These are phyloP conservation scores for Cymbopogon citratus DNA, from an alignment of 176 grass and related monocot species.

Conservation along the genomic window DNA sequence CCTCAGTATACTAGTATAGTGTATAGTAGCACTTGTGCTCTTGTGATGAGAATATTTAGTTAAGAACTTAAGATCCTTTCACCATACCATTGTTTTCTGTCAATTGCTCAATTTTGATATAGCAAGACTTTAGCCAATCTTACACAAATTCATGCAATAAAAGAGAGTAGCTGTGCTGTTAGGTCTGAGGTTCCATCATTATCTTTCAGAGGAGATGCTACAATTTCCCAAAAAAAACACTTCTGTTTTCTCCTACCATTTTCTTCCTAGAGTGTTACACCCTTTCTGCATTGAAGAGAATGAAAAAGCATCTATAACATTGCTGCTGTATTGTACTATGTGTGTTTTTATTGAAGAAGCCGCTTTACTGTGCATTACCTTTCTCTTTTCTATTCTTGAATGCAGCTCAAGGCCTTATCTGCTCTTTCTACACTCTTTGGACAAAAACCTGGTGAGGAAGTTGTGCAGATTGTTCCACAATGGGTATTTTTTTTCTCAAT, in stretches of 20 bases:
- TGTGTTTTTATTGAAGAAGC: neutral
- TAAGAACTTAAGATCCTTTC: neutral
- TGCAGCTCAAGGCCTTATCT: conserved; percentile 87
- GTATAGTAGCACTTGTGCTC: neutral
- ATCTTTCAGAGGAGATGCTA: neutral
- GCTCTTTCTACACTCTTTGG: conserved; percentile 53
- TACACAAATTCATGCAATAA: neutral
- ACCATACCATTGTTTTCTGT: neutral
- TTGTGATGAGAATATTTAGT: neutral
- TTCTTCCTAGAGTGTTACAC: neutral
- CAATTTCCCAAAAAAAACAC: neutral
- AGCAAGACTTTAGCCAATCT: neutral
- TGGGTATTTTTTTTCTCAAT: conserved; percentile 60
- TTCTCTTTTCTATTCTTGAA: conserved; percentile 24
- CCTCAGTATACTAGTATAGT: neutral
- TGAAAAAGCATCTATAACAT: neutral
- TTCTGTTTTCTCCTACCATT: neutral
- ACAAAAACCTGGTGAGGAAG: conserved; percentile 64
- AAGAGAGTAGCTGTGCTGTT: neutral
- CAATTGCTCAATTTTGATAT: neutral
- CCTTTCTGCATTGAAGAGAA: neutral
- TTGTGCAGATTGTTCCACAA: conserved; percentile 65
- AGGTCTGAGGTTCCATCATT: neutral
- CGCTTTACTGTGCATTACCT: neutral
- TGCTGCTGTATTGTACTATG: neutral